Evolutionary conservation across 495 filamentous ascomycete genomes (phyloP), one percentile per base, ranked within the genome.

Genomic region (Penicillium fimorum): DNA sequence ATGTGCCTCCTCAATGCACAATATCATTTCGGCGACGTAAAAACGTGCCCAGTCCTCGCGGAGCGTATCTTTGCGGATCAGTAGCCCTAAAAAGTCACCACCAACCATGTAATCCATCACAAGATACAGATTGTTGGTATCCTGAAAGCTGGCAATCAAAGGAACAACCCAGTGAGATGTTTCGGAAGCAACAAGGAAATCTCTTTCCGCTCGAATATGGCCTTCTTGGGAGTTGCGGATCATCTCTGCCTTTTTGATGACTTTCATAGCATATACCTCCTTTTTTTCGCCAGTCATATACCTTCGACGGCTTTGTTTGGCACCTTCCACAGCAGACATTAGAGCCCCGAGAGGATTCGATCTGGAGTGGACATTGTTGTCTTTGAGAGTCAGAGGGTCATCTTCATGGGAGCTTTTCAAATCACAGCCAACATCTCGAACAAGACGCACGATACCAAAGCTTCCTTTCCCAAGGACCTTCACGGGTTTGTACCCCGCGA

Each of bases 41-140:
- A 88, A 96, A 48, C 83, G 82, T 4, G 91, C 86, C 42, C 88
- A 84, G 7, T 80, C 75, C 69, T 97, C 93, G 50, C 81, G 82
- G 9, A 97, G 80, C 4, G 87, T 82, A 53, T 90, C 87, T 65
- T 91, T 87, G 25, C 92, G 86, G 58, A 96, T 88, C 10, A 97
- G 71, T 6, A 96, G 74, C 1, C 89, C 88, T 3, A 97, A 79
- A 60, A 97, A 96, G 66, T 97, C 93, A 2, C 93, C 93, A 15
- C 93, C 93, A 7, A 95, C 86, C 90, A 96, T 95, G 65, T 96
- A 97, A 55, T 97, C 92, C 91, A 96, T 96, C 53, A 96, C 87
- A 11, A 97, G 83, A 64, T 96, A 96, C 25, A 97, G 76, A 62
- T 90, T 88, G 17, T 80, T 79, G 33, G 78, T 75, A 69, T 97